Base-by-base conservation (phyloP, 2,329 filamentous ascomycete species). In the Trichoderma sp. region DNA sequence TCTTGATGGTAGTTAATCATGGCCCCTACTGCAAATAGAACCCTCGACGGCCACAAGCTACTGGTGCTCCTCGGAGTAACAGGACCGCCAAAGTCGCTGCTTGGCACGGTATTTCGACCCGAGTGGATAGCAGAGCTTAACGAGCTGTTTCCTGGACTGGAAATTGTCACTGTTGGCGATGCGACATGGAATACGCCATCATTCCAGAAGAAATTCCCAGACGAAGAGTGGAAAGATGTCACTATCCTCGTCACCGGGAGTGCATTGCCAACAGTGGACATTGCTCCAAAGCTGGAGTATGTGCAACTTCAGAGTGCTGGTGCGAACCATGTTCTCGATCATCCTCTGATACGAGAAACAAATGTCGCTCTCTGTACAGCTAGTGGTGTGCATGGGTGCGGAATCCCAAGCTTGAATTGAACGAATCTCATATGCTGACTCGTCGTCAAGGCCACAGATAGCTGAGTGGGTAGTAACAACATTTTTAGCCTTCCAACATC, bases 351-450 rank as follows among this genome's bases (percentile, higher is more conserved):
- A 75, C 84, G 81, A 27, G 87, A 89, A 27, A 89, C 86, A 0
- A 83, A 89, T 66, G 82, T 90, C 8, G 80, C 82, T 0, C 89
- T 91, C 76, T 88, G 86, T 62, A 89, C 89, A 0, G 88, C 88
- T 0, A 91, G 89, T 75, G 89, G 89, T 0, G 87, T 91, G n/a
- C 88, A 90, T 56, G 88, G 88, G 88, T 89, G 76, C 80, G 86
- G 80, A 33, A 8, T 14, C 21, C 24, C 11, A 3, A 50, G 18
- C 0, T 62, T 7, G 3, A 38, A 66, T 5, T 18, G 2, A 33
- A 9, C 2, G 11, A 38, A 11, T 1, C 0, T 1, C 14, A 1
- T 3, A 7, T 11, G n/a, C 60, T 50, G 14, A 59, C 21, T 1
- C 24, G 7, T 38, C 67, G 31, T 7, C 21, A 63, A 89, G 88